Percentiles rank a stretch among this genome's conserved stretches.
phyloP scores from a whole-genome alignment of 228 moss, liverwort and hornwort genomes.

The Sphagnum magellanicum region DNA sequence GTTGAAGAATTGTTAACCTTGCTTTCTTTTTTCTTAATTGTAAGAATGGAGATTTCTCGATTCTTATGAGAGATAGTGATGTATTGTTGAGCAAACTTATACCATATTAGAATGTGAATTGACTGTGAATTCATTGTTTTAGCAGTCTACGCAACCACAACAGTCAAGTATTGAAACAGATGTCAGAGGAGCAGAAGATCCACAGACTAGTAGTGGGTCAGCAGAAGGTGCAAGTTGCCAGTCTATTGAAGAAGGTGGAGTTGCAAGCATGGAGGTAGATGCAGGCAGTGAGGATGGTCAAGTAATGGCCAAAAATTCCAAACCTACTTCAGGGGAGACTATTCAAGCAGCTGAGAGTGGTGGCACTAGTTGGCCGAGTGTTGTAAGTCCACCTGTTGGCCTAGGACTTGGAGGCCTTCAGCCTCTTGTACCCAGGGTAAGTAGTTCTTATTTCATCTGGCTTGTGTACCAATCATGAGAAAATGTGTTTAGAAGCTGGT shows the following conservation, averaged over 20 bases:
- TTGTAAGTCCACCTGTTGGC: slow-evolving; percentile 55
- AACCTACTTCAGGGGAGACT: slow-evolving; percentile 14
- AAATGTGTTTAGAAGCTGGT: no score
- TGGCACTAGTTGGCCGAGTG: slow-evolving; percentile 18
- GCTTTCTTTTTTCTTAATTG: no score
- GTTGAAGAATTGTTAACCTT: no score
- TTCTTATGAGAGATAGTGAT: no score
- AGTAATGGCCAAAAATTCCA: slow-evolving; percentile 18
- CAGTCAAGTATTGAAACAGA: slow-evolving; percentile 30
- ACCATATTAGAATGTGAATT: slow-evolving; percentile 12
- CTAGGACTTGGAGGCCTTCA: slow-evolving; percentile 87
- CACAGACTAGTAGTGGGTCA: slow-evolving; percentile 27
- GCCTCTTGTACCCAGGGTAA: slow-evolving; percentile 84
- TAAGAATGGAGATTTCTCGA: no score
- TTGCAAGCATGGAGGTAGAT: slow-evolving; percentile 43
- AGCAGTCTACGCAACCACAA: slow-evolving; percentile 30
- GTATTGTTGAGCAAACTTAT: not conserved
- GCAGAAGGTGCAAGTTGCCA: slow-evolving; percentile 17
- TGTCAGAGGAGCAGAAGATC: slow-evolving; percentile 18
- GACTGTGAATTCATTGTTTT: slow-evolving; percentile 36
- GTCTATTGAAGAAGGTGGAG: slow-evolving; percentile 25
- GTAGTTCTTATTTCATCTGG: slow-evolving; percentile 4
- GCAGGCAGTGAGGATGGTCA: slow-evolving; percentile 33
- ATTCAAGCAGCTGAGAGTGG: slow-evolving; percentile 26
- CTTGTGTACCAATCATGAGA: no score